Percentiles rank a stretch among this genome's conserved stretches.
These are phyloP conservation scores for Paraphaeosphaeria sporulosa DNA, from an alignment of 2,329 filamentous ascomycete genomes.

Conservation along the genomic window DNA sequence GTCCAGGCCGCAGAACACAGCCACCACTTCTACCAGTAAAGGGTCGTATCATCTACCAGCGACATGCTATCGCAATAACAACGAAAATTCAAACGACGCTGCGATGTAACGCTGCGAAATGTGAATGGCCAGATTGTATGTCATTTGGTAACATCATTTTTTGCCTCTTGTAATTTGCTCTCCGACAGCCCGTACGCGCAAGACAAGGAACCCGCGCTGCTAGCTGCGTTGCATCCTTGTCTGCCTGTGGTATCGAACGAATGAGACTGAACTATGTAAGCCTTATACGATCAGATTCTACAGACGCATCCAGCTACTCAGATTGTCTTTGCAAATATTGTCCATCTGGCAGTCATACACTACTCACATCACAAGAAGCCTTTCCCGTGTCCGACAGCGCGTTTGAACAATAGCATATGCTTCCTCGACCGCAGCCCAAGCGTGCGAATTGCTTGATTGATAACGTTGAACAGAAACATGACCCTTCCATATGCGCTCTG, in stretches of 20 bases:
- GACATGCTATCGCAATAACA: neutral
- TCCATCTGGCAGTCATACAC: neutral
- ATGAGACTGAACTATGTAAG: neutral
- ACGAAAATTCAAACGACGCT: neutral
- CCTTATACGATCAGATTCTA: neutral
- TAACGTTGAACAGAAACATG: neutral
- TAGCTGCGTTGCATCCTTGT: neutral
- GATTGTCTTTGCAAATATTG: neutral
- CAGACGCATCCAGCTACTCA: neutral
- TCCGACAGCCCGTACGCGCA: neutral
- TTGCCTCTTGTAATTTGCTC: neutral
- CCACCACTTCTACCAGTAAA: constrained; percentile 1
- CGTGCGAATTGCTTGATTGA: neutral
- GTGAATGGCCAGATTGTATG: neutral
- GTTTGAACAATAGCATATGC: neutral
- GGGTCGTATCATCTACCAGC: neutral
- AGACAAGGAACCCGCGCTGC: neutral
- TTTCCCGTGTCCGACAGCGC: neutral
- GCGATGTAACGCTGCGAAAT: neutral
- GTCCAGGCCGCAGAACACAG: constrained; percentile 1
- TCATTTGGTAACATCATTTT: neutral
- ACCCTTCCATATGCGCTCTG: neutral
- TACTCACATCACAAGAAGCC: neutral
- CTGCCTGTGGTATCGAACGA: neutral
- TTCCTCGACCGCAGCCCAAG: neutral